These are phyloP conservation scores for Macadamia tetraphylla DNA, from an alignment of 164 flowering plant species.

Conservation along the genomic window DNA sequence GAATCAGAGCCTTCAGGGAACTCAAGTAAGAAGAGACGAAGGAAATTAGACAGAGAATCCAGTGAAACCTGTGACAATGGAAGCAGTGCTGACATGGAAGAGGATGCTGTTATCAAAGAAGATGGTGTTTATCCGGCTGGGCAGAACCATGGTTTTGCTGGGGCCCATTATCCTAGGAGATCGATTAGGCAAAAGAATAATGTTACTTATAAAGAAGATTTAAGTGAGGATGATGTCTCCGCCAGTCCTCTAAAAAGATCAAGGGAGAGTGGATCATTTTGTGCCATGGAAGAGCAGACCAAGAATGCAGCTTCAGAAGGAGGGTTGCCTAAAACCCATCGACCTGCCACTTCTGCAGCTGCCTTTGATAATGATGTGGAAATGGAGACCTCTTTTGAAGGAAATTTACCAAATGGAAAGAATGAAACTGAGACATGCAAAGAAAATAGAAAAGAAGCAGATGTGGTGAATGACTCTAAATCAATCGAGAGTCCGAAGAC, in stretches of 20 bases:
- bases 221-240: conserved; percentile 31
- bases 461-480: neutral
- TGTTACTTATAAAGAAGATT: conserved; percentile 37
- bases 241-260: conserved; percentile 14
- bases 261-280: conserved; percentile 12
- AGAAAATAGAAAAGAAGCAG: neutral
- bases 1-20: conserved; percentile 11
- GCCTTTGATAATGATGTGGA: conserved; percentile 3
- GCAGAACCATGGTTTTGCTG: conserved; percentile 7
- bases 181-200: conserved; percentile 20
- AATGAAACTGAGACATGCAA: conserved; percentile 10
- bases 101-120: conserved; percentile 11
- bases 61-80: conserved; percentile 40
- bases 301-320: conserved; percentile 1
- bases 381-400: conserved; percentile 14
- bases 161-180: conserved; percentile 23
- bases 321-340: conserved; percentile 3
- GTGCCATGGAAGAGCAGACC: conserved; percentile 10
- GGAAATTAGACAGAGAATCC: conserved; percentile 30
- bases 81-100: conserved; percentile 31
- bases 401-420: conserved; percentile 12
- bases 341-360: conserved; percentile 11
- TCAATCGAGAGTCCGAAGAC: conserved; percentile 5
- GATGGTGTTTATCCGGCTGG: conserved; percentile 1
- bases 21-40: conserved; percentile 34